A percentile compares a stretch with the other conserved stretches of the same genome.
These are phyloP conservation scores for Penicillium crystallinum DNA, from an alignment of 495 filamentous ascomycete genomes.

Conservation along the genomic window DNA sequence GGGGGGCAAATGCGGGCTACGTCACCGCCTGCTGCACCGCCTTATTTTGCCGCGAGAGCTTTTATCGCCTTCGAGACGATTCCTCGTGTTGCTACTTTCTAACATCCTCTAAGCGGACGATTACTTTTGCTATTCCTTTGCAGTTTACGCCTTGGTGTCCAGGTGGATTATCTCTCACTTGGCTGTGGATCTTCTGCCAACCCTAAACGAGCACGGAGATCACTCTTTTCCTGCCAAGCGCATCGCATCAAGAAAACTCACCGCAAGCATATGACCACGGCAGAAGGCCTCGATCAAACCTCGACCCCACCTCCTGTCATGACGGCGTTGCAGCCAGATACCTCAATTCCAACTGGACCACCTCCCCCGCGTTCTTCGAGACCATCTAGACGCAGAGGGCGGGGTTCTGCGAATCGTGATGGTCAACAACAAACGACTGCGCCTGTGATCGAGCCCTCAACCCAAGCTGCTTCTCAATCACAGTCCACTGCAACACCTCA, in stretches of 20 bases:
- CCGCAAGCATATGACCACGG: neutral
- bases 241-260: neutral
- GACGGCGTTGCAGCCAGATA: slow-evolving; percentile 11
- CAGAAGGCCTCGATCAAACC: neutral
- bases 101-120: slow-evolving; percentile 2
- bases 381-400: slow-evolving; percentile 29
- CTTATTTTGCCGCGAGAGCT: slow-evolving; percentile 19
- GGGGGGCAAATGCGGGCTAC: neutral
- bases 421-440: slow-evolving; percentile 9
- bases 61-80: slow-evolving; percentile 17
- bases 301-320: slow-evolving; percentile 9
- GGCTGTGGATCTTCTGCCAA: neutral
- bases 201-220: neutral
- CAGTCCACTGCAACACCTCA: slow-evolving; percentile 8
- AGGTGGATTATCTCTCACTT: neutral
- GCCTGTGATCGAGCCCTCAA: neutral
- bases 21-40: slow-evolving; percentile 17
- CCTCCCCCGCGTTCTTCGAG: slow-evolving; percentile 23
- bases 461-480: neutral
- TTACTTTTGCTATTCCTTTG: slow-evolving; percentile 1
- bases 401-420: slow-evolving; percentile 27
- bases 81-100: slow-evolving; percentile 6
- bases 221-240: neutral
- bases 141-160: neutral
- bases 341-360: slow-evolving; percentile 8